These are phyloP conservation scores for Auricularia heimuer DNA, from an alignment of 768 basidiomycete genomes.

Conservation along the genomic window DNA sequence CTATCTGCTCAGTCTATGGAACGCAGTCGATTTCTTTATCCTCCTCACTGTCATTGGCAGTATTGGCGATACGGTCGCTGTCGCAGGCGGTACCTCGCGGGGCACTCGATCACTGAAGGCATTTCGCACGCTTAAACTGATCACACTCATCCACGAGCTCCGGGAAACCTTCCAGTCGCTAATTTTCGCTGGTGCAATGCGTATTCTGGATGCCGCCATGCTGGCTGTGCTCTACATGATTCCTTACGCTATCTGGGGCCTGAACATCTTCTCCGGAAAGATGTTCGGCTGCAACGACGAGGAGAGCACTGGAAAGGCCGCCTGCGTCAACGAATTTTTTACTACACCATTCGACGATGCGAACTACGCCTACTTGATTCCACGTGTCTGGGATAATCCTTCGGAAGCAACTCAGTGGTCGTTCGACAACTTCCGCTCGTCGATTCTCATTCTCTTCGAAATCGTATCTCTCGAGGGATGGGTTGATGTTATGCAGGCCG, in stretches of 20 bases:
- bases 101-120: slow-evolving; percentile 80
- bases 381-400: slow-evolving; percentile 85
- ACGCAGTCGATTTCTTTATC: slow-evolving; percentile 79
- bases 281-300: slow-evolving; percentile 80
- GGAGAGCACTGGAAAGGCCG: slow-evolving; percentile 34
- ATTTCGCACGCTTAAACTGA: slow-evolving; percentile 76
- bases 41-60: slow-evolving; percentile 70
- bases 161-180: slow-evolving; percentile 78
- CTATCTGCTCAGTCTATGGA: slow-evolving; percentile 88
- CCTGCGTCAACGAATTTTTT: slow-evolving; percentile 69
- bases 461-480: slow-evolving; percentile 94
- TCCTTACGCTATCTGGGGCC: slow-evolving; percentile 87
- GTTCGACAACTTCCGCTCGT: slow-evolving; percentile 78
- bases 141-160: slow-evolving; percentile 82
- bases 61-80: slow-evolving; percentile 57
- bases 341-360: slow-evolving; percentile 45
- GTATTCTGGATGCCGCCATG: slow-evolving; percentile 83
- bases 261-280: slow-evolving; percentile 82
- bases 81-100: slow-evolving; percentile 72
- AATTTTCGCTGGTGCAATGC: slow-evolving; percentile 73
- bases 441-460: slow-evolving; percentile 88
- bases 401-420: slow-evolving; percentile 74
- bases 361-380: slow-evolving; percentile 59
- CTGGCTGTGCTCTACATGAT: slow-evolving; percentile 88
- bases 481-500: slow-evolving; percentile 84